Conservation (phyloP, 805 yeast genomes). For the Diddensiella santjacobensis region DNA sequence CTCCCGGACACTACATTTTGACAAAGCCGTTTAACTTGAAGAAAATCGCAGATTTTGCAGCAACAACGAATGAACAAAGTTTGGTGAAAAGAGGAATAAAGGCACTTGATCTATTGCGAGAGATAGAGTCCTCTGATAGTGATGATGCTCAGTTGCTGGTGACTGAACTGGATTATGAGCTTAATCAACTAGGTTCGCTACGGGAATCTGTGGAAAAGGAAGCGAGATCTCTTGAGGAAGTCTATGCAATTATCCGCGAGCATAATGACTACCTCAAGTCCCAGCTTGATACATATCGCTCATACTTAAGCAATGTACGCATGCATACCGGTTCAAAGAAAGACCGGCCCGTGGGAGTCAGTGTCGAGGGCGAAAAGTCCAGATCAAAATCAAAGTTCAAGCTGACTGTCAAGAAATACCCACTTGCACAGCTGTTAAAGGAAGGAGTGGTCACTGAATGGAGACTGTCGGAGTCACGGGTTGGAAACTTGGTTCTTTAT, state of each 20-base stretch:
- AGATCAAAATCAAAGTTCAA: constrained; percentile 16
- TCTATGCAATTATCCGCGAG: constrained; percentile 31
- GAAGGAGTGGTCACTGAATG: constrained; percentile 30
- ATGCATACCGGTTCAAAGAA: constrained; percentile 30
- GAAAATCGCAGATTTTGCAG: constrained; percentile 33
- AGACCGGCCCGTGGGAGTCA: constrained; percentile 23
- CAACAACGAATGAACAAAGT: constrained; percentile 27
- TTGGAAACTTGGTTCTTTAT: constrained; percentile 24
- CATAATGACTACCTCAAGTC: constrained; percentile 35
- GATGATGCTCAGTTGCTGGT: constrained; percentile 30
- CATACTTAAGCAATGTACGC: constrained; percentile 35
- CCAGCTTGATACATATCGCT: constrained; percentile 36
- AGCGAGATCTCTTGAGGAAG: constrained; percentile 31
- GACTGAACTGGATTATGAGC: constrained; percentile 34
- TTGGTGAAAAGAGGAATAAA: constrained; percentile 33
- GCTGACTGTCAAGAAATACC: constrained; percentile 26
- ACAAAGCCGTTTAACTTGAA: constrained; percentile 29
- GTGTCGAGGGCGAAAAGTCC: constrained; percentile 16
- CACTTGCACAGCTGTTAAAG: constrained; percentile 25
- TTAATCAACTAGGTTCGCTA: constrained; percentile 33
- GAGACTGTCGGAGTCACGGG: constrained; percentile 27
- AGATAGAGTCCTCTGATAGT: constrained; percentile 22
- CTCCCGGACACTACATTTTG: constrained; percentile 25
- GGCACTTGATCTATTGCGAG: constrained; percentile 31
- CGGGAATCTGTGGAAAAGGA: constrained; percentile 32